Evolutionary conservation across 305 asterid species (phyloP).

Genomic region (Fraxinus sp.): DNA sequence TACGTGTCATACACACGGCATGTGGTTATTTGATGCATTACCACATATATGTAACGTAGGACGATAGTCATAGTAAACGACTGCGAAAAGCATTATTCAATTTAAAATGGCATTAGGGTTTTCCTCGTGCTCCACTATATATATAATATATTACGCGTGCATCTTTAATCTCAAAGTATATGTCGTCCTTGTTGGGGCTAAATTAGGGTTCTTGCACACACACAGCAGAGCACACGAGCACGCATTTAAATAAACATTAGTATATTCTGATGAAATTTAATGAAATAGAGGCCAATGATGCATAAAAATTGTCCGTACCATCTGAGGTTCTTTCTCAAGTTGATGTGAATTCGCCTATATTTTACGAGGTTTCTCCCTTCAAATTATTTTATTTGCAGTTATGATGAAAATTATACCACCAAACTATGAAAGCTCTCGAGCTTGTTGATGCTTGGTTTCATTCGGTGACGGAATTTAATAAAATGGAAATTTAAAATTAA

Average conservation of each 20-base stretch:
- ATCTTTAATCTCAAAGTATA: background rate
- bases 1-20: no score
- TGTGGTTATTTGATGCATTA: no score
- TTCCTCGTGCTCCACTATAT: background rate
- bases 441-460: constrained; percentile 31
- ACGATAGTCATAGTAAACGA: no score
- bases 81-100: background rate
- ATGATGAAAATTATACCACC: constrained; percentile 37
- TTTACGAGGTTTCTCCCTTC: constrained; percentile 41
- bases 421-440: constrained; percentile 44
- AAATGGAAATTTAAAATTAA: no score
- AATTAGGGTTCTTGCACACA: background rate
- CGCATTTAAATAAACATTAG: background rate
- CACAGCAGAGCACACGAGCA: background rate
- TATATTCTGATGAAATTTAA: background rate
- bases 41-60: no score
- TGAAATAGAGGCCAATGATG: constrained; percentile 42
- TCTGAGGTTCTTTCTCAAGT: constrained; percentile 36
- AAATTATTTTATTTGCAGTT: constrained; percentile 19
- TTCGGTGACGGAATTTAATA: no score
- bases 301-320: constrained; percentile 67
- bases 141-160: background rate
- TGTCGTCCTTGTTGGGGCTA: background rate
- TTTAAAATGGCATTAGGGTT: background rate
- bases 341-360: constrained; percentile 21